Conservation (phyloP, 2,329 filamentous ascomycete species). For the Fusarium succisae region DNA sequence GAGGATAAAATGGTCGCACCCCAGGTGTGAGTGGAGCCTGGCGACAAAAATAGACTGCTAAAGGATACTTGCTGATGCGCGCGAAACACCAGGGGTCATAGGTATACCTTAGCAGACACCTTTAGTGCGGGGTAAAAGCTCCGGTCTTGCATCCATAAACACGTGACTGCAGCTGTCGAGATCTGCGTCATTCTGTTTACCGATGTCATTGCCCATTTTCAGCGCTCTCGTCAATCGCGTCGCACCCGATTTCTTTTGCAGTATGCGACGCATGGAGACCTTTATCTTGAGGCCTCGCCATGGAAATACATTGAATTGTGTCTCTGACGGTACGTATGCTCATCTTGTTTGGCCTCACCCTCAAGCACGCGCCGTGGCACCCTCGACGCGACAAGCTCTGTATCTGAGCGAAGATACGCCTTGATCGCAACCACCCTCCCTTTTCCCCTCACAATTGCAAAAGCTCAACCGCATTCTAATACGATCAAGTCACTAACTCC, state of each 20-base stretch:
- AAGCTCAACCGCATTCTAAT: not conserved
- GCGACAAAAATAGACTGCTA: not conserved
- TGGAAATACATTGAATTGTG: too few species aligned
- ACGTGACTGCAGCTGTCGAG: too few species aligned
- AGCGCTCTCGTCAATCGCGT: not conserved
- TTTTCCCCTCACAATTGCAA: rapidly evolving
- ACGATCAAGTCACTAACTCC: not conserved
- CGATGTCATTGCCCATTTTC: not conserved
- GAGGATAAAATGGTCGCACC: too few species aligned
- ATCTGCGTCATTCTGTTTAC: not conserved
- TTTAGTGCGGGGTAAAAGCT: not conserved
- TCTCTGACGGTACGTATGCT: not conserved
- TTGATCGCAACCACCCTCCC: rapidly evolving
- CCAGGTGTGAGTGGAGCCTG: rapidly evolving
- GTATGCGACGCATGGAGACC: not conserved
- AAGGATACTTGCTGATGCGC: rapidly evolving
- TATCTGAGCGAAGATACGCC: not conserved
- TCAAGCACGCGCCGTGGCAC: not conserved
- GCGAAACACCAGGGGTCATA: rapidly evolving
- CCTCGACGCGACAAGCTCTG: not conserved
- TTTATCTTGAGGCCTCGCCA: not conserved
- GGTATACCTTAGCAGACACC: not conserved
- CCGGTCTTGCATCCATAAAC: too few species aligned
- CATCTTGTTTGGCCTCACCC: rapidly evolving
- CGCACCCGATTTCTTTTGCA: not conserved